phyloP scores from a whole-genome alignment of 2,329 filamentous ascomycete species.

The Fusarium anthophilum region DNA sequence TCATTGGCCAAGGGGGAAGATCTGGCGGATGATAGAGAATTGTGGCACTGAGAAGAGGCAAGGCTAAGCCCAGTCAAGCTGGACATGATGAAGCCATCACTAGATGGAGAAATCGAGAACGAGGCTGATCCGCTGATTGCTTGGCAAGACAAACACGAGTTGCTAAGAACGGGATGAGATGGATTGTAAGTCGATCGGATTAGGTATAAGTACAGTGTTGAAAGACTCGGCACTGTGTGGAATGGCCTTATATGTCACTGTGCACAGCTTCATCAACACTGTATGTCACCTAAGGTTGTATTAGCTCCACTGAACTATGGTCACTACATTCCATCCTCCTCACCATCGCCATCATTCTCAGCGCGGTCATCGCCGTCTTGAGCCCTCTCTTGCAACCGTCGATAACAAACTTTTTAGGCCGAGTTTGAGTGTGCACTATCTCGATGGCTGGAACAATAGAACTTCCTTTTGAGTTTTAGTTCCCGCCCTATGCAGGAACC shows the following conservation, averaged over 20 bases:
- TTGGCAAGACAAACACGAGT: conserved; percentile 9
- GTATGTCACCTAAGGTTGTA: neutral
- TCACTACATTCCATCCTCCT: conserved; percentile 27
- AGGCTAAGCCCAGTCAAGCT: conserved; percentile 6
- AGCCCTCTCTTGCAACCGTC: neutral
- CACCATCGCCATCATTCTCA: conserved; percentile 3
- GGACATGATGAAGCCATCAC: neutral
- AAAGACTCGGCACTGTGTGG: accelerated
- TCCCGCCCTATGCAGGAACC: neutral
- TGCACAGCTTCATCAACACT: neutral
- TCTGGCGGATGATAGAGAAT: neutral
- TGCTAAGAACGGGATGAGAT: neutral
- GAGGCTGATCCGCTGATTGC: conserved; percentile 5
- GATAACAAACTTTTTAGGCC: neutral
- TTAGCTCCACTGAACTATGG: neutral
- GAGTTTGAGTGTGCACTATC: neutral
- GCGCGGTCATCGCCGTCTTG: neutral
- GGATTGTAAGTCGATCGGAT: conserved; percentile 1
- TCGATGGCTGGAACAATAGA: neutral
- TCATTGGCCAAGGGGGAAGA: neutral
- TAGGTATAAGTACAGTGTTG: neutral
- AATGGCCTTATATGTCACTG: accelerated
- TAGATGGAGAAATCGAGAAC: neutral
- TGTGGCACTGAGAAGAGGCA: neutral
- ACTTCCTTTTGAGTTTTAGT: neutral